phyloP scores from a whole-genome alignment of 2,329 filamentous ascomycete genomes.

The Fusarium devonianum region DNA sequence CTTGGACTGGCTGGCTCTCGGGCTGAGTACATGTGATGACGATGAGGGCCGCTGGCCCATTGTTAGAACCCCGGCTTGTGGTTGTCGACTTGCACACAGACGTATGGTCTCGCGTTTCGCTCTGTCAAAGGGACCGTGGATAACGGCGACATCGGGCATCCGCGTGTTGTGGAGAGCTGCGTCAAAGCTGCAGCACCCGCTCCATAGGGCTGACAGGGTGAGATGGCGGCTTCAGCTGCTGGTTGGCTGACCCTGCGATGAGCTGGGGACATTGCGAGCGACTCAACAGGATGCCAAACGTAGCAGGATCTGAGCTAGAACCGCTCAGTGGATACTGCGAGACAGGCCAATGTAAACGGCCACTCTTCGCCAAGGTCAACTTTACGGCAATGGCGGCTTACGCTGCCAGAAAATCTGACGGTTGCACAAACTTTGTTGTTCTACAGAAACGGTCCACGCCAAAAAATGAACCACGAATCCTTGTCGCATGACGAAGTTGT shows the following conservation, averaged over 20 bases:
- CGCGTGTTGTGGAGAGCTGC: conserved; percentile 31
- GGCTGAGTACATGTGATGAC: conserved; percentile 9
- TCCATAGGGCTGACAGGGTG: conserved; percentile 42
- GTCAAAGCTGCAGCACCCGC: conserved; percentile 27
- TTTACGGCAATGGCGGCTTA: neutral
- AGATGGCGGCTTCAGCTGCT: conserved; percentile 13
- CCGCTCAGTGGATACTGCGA: no score
- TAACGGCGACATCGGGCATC: conserved; percentile 26
- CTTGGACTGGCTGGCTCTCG: conserved; percentile 14
- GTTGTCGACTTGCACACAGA: conserved; percentile 13
- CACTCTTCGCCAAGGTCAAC: neutral
- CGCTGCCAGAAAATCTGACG: neutral
- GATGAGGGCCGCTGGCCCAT: conserved; percentile 13
- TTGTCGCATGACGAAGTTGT: conserved; percentile 1
- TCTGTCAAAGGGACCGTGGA: conserved; percentile 31
- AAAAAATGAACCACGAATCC: neutral
- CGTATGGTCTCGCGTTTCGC: conserved; percentile 12
- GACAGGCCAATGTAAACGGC: no score
- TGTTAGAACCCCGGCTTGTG: conserved; percentile 11
- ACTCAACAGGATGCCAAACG: conserved; percentile 1
- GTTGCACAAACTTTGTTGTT: neutral
- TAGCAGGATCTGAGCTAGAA: no score
- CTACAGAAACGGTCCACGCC: no score
- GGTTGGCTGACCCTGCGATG: conserved; percentile 17
- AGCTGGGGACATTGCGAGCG: conserved; percentile 18